These are phyloP conservation scores for Saccharomyces hybrid DNA, from an alignment of 1,139 yeast species.

Conservation along the genomic window DNA sequence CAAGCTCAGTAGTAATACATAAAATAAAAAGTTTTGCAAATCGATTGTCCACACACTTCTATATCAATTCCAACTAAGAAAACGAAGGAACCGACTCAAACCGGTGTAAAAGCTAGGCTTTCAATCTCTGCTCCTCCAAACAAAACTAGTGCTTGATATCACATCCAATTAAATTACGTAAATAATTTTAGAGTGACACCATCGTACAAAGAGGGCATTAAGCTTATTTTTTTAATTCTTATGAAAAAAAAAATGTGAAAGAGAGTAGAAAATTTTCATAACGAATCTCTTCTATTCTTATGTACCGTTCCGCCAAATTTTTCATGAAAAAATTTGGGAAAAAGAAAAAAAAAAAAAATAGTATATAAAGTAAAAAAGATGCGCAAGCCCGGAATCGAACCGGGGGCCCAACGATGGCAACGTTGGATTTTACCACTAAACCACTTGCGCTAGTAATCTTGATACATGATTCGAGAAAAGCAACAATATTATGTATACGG, in stretches of 20 bases:
- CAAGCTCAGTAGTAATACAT: background rate
- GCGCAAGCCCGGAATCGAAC: constrained; percentile 1
- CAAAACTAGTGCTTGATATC: background rate
- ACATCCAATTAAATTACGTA: background rate
- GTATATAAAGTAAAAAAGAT: too few species aligned
- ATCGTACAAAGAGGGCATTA: background rate
- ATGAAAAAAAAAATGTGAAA: background rate
- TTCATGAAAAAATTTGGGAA: background rate
- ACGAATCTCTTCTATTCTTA: background rate
- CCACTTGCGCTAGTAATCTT: background rate
- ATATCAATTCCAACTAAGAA: constrained; percentile 20
- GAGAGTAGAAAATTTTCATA: background rate
- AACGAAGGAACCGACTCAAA: constrained; percentile 23
- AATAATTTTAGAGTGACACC: background rate
- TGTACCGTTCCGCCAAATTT: background rate
- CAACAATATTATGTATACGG: too few species aligned
- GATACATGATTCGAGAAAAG: too few species aligned
- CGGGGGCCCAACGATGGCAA: constrained; percentile 1
- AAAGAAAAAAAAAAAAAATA: background rate
- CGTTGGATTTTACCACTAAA: constrained; percentile 1
- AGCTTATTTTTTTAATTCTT: background rate
- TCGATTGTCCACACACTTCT: constrained; percentile 25
- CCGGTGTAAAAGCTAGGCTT: constrained; percentile 12
- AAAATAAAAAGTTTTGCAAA: background rate
- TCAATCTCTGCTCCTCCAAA: constrained; percentile 4